Base-by-base conservation (phyloP, 805 yeast genomes). In the Sungouiozyma intestinalis region DNA sequence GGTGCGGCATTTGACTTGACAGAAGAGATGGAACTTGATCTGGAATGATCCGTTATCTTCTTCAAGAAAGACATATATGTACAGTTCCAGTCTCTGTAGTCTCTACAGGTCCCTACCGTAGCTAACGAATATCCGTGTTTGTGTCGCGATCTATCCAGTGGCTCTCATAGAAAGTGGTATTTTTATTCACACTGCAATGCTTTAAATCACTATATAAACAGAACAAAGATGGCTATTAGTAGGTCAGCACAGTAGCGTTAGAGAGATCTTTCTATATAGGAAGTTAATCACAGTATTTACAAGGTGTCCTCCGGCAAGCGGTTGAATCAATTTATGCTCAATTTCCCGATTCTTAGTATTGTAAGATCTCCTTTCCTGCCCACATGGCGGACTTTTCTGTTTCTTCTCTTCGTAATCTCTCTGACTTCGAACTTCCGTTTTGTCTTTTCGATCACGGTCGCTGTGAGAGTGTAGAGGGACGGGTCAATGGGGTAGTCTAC, bases 401-500 rank as follows among this genome's bases (percentile, higher is more conserved):
- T 70, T 68, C 95, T 79, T 64, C 90, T 74, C 59, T 85, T 82
- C 21, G 94, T 81, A 45, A 76, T 76, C 57, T 80, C 85, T 56
- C 76, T 77, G 27, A 79, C 70, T 52, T 79, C 76, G 69, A 80
- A 77, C 44, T 86, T 86, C 48, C 82, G 80, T 51, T 83, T 77
- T 2, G 95, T 82, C 67, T 84, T 83, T 57, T 87, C 96, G n/a
- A 81, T 60, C 35, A 88, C 85, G n/a, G 76, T 74, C 16, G 87
- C 97, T 49, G 73, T 78, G 50, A 88, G 68, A 3, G 74, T 64
- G 58, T 72, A 81, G 3, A 79, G 60, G 1, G 65, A 50, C 13
- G 76, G 69, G 48, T 76, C 76, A 39, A 81, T 66, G 16, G 77
- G 72, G 39, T 68, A 64, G 38, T 76, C 79, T 40, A 74, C 69